Base-by-base conservation (phyloP, 2,329 filamentous ascomycete genomes). In the Phoma sp. region DNA sequence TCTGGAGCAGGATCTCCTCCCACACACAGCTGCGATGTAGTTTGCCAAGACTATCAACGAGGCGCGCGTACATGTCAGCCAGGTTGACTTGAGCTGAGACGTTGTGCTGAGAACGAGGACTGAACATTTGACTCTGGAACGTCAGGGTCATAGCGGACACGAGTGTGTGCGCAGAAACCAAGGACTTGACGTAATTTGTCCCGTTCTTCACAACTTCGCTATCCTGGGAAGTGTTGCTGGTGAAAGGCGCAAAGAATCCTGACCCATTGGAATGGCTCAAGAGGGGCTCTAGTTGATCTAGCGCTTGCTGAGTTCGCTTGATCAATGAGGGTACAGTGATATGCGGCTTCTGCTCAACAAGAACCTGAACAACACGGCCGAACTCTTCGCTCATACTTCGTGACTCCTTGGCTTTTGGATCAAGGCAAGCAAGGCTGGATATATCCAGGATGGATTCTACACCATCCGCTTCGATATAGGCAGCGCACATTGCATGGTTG, bases 361-460 rank as follows among this genome's bases (percentile, higher is more conserved):
- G 83, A 61, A 88, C 84, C 60, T 90, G 86, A 44, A 96, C 81
- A 10, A 96, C 88, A 32, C 86, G 84, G 15, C 88, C 85, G 49
- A 97, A 81, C 56, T 89, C 86, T 56, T 88, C 85, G 51, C 88
- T 88, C 4, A 90, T 85, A 47, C 82, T 77, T 29, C 68, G 67
- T 7, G 67, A 62, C 36, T 89, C 87, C 35, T 87, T 84, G 68
- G 90, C 88, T 67, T 90, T 85, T 64, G 87, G 87, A 1, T 91
- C 87, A 41, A 98, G 82, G 71, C 91, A 93, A 5, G 92, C 89
- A 27, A 93, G 85, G 49, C 90, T 91, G 36, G 89, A 89, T 51
- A 97, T 85, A 69, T 97, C 92, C 49, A 99, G 81, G 19, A 98
- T 81, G 45, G 89, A 82, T 73, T 97, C 92, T 22, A 94, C 86